Base-by-base conservation (phyloP, 2,329 filamentous ascomycete genomes). In the Xylariaceae sp. region DNA sequence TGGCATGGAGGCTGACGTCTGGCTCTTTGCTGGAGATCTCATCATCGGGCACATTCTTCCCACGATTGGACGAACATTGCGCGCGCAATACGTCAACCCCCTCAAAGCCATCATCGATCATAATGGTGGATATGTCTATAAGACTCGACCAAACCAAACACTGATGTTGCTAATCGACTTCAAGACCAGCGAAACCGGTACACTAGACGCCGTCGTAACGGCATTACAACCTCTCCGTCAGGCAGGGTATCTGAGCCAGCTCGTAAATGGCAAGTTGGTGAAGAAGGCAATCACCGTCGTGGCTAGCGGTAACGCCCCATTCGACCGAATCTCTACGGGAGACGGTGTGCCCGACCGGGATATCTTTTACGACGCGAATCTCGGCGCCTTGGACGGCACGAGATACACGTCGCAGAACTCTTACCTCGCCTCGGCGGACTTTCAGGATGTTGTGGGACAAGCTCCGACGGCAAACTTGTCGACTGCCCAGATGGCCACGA, bases 391-490 rank as follows among this genome's bases (percentile, higher is more conserved):
- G 41, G 48, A 55, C 41, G 47, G 47, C 9, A 27, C 56, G 4
- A 55, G 40, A n/a, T 67, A 60, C 42, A 62, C 51, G 40, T 55
- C 55, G 46, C 41, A 54, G 47, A 65, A 67, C 56, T 67, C 65
- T 5, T 64, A 65, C 55, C 65, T 66, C 39, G 65, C 65, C 19
- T 68, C 66, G 3, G 66, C 63, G 2, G 61, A 67, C 45, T 66
- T 66, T 45, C 26, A 64, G 40, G 53, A 48, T 42, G 64, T 59
- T 6, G 50, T 65, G 8, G 63, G 65, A n/a, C 47, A 50, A n/a
- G 62, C 64, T 1, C 51, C 44, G 1, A 62, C 55, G 32, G 57
- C 53, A 3, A 58, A 41, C 27, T 58, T 63, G 46, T 60, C 64
- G 7, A 31, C 50, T 32, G 55, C 48, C 12, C 50, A 60, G 45